Conservation (phyloP, 805 yeast species). For the Barnettozyma vustinii region DNA sequence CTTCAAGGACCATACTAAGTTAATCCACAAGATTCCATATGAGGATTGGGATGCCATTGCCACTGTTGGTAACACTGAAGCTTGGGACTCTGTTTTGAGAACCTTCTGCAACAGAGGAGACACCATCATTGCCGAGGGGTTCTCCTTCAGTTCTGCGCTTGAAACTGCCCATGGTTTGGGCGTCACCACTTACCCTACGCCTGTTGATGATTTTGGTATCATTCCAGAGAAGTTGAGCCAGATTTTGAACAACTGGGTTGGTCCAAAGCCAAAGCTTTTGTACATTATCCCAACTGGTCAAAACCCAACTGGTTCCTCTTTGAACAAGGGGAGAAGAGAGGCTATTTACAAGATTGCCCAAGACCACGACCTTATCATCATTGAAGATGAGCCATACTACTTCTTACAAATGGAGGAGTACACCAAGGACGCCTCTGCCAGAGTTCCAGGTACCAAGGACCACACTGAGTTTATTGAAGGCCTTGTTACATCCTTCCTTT, state of each 20-base stretch:
- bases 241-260: constrained; percentile 66
- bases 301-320: constrained; percentile 93
- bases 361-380: constrained; percentile 77
- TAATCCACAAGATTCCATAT: constrained; percentile 42
- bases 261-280: constrained; percentile 71
- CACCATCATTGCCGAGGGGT: constrained; percentile 75
- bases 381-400: constrained; percentile 98
- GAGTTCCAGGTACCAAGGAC: constrained; percentile 8
- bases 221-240: constrained; percentile 63
- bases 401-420: constrained; percentile 90
- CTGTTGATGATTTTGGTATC: constrained; percentile 76
- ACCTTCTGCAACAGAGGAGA: constrained; percentile 77
- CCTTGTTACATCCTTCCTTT: constrained; percentile 57
- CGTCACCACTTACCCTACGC: constrained; percentile 60
- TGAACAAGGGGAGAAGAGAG: constrained; percentile 70
- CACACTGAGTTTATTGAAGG: constrained; percentile 38
- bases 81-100: constrained; percentile 80
- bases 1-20: constrained; percentile 68
- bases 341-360: constrained; percentile 72
- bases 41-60: constrained; percentile 68
- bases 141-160: constrained; percentile 76
- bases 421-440: constrained; percentile 38
- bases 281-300: constrained; percentile 96
- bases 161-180: constrained; percentile 78
- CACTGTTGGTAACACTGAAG: constrained; percentile 84